Percentiles rank a stretch among this genome's conserved stretches.
Conservation (phyloP, 495 filamentous ascomycete species). For the Hypomontagnella monticulosa region DNA sequence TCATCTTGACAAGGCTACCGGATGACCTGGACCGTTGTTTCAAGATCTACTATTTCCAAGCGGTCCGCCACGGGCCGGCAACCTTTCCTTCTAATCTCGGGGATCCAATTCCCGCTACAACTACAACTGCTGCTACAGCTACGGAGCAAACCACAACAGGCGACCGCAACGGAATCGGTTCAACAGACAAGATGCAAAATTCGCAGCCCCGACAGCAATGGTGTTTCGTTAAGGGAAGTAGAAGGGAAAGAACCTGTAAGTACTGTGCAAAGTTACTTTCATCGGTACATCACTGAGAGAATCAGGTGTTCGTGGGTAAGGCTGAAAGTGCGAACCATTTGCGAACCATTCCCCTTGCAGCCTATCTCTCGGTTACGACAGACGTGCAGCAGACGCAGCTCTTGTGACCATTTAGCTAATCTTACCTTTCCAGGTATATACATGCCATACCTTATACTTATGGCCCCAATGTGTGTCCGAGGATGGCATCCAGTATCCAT, state of each 20-base stretch:
- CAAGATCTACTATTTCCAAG: constrained; percentile 25
- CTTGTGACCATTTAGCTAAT: constrained; percentile 25
- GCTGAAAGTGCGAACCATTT: constrained; percentile 21
- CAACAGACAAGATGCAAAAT: no score
- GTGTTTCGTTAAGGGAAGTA: no score
- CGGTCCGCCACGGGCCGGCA: no score
- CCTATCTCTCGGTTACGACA: neutral
- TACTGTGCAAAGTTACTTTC: neutral
- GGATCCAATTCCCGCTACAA: no score
- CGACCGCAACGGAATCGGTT: no score
- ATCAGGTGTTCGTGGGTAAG: constrained; percentile 10
- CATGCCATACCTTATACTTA: neutral
- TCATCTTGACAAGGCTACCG: neutral
- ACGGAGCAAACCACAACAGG: no score
- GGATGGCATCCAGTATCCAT: neutral
- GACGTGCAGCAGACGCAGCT: neutral
- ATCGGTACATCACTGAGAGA: no score
- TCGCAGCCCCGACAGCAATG: no score
- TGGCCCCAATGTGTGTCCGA: constrained; percentile 6
- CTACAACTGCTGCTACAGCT: no score
- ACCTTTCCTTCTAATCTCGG: no score
- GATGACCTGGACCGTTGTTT: constrained; percentile 4
- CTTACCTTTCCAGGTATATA: constrained; percentile 16
- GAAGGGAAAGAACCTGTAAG: no score
- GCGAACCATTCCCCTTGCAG: constrained; percentile 19